Percentiles rank a stretch among this genome's conserved stretches.
Conservation (phyloP, 1,284 basidiomycete genomes). For the Cutaneotrichosporon mucoides region DNA sequence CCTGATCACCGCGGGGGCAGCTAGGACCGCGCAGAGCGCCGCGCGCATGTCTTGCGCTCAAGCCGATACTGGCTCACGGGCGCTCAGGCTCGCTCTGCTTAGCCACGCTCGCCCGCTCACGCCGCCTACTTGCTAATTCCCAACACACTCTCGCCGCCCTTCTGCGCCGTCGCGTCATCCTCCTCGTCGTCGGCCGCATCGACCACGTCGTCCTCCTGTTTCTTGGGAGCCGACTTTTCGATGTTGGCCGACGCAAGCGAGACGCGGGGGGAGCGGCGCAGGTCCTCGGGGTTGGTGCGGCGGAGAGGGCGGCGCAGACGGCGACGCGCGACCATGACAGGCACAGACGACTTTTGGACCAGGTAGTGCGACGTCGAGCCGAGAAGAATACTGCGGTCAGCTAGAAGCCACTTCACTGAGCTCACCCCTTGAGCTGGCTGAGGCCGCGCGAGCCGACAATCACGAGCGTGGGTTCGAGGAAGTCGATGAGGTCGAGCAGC, state of each 20-base stretch:
- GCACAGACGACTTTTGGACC: slow-evolving; percentile 85
- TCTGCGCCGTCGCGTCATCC: too few species aligned
- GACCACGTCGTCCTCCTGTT: slow-evolving; percentile 48
- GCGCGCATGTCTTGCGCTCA: too few species aligned
- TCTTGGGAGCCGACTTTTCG: slow-evolving; percentile 55
- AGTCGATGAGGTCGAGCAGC: slow-evolving; percentile 87
- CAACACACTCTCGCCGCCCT: too few species aligned
- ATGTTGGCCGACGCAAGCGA: slow-evolving; percentile 79
- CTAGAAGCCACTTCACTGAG: too few species aligned
- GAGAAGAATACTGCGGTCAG: slow-evolving; percentile 68
- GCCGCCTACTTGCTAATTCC: too few species aligned
- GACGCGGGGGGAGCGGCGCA: slow-evolving; percentile 58
- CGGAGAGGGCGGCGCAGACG: slow-evolving; percentile 68
- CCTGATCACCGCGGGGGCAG: too few species aligned
- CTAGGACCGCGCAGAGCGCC: too few species aligned
- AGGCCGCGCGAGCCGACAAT: slow-evolving; percentile 93
- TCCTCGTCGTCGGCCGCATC: slow-evolving; percentile 41
- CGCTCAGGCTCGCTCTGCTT: too few species aligned
- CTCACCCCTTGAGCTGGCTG: slow-evolving; percentile 81
- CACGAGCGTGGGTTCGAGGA: slow-evolving; percentile 83
- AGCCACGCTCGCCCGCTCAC: neutral
- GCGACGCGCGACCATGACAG: slow-evolving; percentile 85
- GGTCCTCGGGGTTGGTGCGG: slow-evolving; percentile 47
- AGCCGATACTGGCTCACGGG: too few species aligned
- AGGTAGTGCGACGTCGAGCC: slow-evolving; percentile 98